Base-by-base conservation (phyloP, 2,329 filamentous ascomycete species). In the Rosellinia necatrix region DNA sequence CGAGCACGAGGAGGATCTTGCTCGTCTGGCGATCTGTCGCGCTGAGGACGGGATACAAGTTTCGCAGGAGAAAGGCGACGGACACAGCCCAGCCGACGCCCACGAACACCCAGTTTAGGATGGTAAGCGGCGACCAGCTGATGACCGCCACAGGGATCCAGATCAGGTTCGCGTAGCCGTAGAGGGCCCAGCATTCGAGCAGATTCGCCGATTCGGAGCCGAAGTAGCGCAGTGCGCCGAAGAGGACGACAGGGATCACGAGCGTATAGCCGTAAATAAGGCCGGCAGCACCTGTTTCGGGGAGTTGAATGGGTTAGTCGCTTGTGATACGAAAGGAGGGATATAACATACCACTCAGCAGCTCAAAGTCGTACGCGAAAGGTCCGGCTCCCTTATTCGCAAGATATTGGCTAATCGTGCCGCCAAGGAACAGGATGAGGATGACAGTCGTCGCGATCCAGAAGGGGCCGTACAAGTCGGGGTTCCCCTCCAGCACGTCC, bases 371-470 rank as follows among this genome's bases (percentile, higher is more conserved):
- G 74, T 97, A 97, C 42, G 87, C 86, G 72, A 97, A 97, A 55
- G 89, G 86, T 19, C 84, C 82, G 50, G 84, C 82, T n/a, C 78
- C 80, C 38, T 83, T 83, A 21, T 81, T 81, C 22, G 89, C 85
- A 46, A 97, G 77, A 74, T 96, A 97, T 74, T 94, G 89, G 70
- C 88, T 96, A 63, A 99, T 96, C 0, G 94, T 97, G 10, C 94
- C 94, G 1, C 93, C 94, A 40, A 99, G 74, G 75, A 99, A 99
- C 27, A 99, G 77, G 58, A 99, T 97, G 61, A 99, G 83, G 10
- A 99, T 88, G 8, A 99, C 94, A 0, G 94, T 97, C 0, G 94
- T 97, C 8, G 94, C 94, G 76, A 99, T 97, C 94, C 94, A 99
- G 71, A 97, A 92, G 1, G 94, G 94, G 1, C 93, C 93, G 78